A percentile compares a stretch with the other conserved stretches of the same genome.
Conservation (phyloP, 306 rosid genomes). For the Vicia sativa region DNA sequence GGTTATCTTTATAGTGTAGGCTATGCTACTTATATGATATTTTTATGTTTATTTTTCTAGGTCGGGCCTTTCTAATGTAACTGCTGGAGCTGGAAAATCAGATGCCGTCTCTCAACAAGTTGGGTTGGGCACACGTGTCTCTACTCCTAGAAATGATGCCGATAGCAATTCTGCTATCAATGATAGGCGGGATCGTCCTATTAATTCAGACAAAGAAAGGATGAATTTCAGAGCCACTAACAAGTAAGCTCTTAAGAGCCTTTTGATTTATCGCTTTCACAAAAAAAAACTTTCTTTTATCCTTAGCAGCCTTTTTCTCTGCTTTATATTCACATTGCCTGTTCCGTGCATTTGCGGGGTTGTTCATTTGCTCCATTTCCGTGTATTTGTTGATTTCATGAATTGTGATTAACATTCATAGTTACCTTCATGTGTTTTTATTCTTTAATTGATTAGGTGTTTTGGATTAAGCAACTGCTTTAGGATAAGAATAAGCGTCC, state of each 20-base stretch:
- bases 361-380: slow-evolving; percentile 25
- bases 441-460: slow-evolving; percentile 9
- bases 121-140: slow-evolving; percentile 66
- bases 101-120: slow-evolving; percentile 65
- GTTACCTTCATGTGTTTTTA: neutral
- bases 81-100: slow-evolving; percentile 71
- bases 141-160: slow-evolving; percentile 67
- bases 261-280: slow-evolving; percentile 32
- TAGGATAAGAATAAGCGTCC: slow-evolving; percentile 9
- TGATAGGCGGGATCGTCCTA: slow-evolving; percentile 76
- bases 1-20: slow-evolving; percentile 33
- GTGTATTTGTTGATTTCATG: slow-evolving; percentile 1
- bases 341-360: slow-evolving; percentile 11
- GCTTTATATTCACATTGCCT: slow-evolving; percentile 3
- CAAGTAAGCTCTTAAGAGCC: slow-evolving; percentile 55
- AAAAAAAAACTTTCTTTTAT: slow-evolving; percentile 12
- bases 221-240: slow-evolving; percentile 65
- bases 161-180: slow-evolving; percentile 57
- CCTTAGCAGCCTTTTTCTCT: neutral
- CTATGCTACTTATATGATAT: slow-evolving; percentile 38
- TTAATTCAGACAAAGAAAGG: slow-evolving; percentile 80
- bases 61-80: slow-evolving; percentile 68
- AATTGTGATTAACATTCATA: slow-evolving; percentile 9
- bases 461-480: slow-evolving; percentile 20
- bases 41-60: slow-evolving; percentile 46